Percentiles rank a stretch among this genome's conserved stretches.
phyloP scores from a whole-genome alignment of 2,329 filamentous ascomycete species.

The Penicillium aurantiogriseum region DNA sequence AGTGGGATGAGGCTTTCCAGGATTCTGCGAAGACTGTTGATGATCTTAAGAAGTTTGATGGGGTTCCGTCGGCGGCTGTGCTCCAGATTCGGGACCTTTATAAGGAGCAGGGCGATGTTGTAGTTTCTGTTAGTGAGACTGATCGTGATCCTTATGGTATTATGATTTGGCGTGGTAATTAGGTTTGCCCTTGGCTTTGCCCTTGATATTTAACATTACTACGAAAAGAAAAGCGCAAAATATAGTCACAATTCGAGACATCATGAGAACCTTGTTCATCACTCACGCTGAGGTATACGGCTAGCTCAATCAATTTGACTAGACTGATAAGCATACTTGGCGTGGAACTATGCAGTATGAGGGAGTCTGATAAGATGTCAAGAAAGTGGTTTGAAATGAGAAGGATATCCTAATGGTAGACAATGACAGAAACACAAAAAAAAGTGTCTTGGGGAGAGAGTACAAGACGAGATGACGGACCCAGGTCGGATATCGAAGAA shows the following conservation, averaged over 20 bases:
- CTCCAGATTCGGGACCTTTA: constrained; percentile 46
- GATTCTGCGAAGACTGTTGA: constrained; percentile 39
- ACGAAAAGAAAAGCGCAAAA: not conserved
- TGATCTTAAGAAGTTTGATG: constrained; percentile 21
- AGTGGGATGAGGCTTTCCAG: constrained; percentile 51
- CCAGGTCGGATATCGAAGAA: not conserved
- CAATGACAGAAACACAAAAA: constrained; percentile 18
- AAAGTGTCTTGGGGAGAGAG: constrained; percentile 2
- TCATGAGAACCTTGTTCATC: not conserved
- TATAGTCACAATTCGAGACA: not conserved
- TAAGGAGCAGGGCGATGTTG: constrained; percentile 51
- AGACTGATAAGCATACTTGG: not conserved
- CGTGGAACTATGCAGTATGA: not conserved
- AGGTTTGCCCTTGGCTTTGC: not conserved
- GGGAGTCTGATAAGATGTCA: constrained; percentile 10
- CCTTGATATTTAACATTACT: not conserved
- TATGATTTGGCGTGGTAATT: constrained; percentile 43
- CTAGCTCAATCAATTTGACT: not conserved
- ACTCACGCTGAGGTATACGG: not conserved
- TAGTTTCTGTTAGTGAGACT: constrained; percentile 71
- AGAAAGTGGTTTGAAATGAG: constrained; percentile 21
- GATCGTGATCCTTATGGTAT: constrained; percentile 90
- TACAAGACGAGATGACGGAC: constrained; percentile 3
- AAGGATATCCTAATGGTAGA: constrained; percentile 29
- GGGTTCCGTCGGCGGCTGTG: constrained; percentile 31